phyloP scores from a whole-genome alignment of 495 filamentous ascomycete species.

The Aspergillus biplanus region DNA sequence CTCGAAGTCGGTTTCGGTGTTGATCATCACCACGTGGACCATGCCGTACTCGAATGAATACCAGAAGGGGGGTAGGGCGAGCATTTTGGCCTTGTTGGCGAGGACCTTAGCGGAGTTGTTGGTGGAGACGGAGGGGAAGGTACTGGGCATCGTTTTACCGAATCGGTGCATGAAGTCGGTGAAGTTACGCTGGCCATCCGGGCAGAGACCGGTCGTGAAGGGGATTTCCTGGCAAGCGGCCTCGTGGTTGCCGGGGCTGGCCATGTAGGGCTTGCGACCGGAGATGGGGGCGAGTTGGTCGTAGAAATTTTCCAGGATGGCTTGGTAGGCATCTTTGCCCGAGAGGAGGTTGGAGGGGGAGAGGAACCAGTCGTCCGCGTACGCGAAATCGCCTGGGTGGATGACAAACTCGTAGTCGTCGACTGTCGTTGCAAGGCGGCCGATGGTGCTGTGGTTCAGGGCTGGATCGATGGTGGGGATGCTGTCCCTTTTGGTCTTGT shows the following conservation, averaged over 20 bases:
- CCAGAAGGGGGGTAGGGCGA: conserved; percentile 65
- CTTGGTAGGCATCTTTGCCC: conserved; percentile 52
- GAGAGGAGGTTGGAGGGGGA: conserved; percentile 41
- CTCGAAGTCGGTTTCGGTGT: conserved; percentile 60
- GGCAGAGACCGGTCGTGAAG: conserved; percentile 49
- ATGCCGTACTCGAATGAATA: conserved; percentile 68
- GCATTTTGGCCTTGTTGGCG: conserved; percentile 49
- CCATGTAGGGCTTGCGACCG: conserved; percentile 54
- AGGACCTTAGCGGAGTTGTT: conserved; percentile 49
- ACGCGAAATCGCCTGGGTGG: conserved; percentile 60
- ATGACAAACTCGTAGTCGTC: conserved; percentile 63
- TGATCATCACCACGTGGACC: conserved; percentile 58
- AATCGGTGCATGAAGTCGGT: conserved; percentile 62
- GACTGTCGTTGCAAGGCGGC: conserved; percentile 55
- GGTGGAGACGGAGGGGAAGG: conserved; percentile 49
- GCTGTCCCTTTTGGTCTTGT: conserved; percentile 54
- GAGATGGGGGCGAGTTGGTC: conserved; percentile 51
- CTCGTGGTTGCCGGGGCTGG: conserved; percentile 59
- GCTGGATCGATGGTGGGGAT: conserved; percentile 56
- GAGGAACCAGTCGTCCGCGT: conserved; percentile 57
- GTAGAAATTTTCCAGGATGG: conserved; percentile 59
- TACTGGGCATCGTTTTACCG: conserved; percentile 51
- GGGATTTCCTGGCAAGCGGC: conserved; percentile 53
- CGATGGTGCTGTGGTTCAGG: conserved; percentile 66
- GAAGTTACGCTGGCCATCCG: conserved; percentile 62